phyloP scores from a whole-genome alignment of 2,329 filamentous ascomycete genomes.

The Metarhizium guizhouense region DNA sequence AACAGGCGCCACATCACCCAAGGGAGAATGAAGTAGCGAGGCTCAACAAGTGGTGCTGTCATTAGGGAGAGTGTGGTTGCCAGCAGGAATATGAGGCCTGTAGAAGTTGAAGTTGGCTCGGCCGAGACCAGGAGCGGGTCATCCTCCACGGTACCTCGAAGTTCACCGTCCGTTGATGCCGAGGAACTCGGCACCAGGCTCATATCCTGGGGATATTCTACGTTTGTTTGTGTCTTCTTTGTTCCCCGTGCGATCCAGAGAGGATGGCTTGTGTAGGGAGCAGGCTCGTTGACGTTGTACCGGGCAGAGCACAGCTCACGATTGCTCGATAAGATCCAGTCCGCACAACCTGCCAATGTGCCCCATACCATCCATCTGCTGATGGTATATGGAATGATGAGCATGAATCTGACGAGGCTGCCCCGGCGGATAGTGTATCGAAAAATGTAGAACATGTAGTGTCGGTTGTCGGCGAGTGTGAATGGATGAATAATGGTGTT shows the following conservation, averaged over 20 bases:
- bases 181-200: neutral
- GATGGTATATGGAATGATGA: constrained; percentile 60
- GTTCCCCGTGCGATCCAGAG: constrained; percentile 11
- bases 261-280: constrained; percentile 20
- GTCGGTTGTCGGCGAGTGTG: constrained; percentile 89
- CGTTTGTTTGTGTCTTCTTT: constrained; percentile 7
- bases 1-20: constrained; percentile 90
- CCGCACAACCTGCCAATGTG: constrained; percentile 41
- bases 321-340: constrained; percentile 11
- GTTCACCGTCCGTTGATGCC: constrained; percentile 1
- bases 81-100: constrained; percentile 49
- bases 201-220: constrained; percentile 7
- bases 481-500: constrained; percentile 97
- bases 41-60: constrained; percentile 87
- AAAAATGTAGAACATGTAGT: constrained; percentile 97
- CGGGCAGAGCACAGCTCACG: neutral
- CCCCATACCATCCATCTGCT: constrained; percentile 62
- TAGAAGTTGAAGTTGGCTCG: constrained; percentile 35
- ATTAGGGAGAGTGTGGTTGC: constrained; percentile 71
- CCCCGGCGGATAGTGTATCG: constrained; percentile 67
- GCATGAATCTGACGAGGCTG: constrained; percentile 53
- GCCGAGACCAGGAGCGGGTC: constrained; percentile 19
- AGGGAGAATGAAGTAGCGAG: constrained; percentile 89
- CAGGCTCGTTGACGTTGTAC: neutral
- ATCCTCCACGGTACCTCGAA: constrained; percentile 12